Base-by-base conservation (phyloP, 495 filamentous ascomycete species). In the Aspergillus cristatus region DNA sequence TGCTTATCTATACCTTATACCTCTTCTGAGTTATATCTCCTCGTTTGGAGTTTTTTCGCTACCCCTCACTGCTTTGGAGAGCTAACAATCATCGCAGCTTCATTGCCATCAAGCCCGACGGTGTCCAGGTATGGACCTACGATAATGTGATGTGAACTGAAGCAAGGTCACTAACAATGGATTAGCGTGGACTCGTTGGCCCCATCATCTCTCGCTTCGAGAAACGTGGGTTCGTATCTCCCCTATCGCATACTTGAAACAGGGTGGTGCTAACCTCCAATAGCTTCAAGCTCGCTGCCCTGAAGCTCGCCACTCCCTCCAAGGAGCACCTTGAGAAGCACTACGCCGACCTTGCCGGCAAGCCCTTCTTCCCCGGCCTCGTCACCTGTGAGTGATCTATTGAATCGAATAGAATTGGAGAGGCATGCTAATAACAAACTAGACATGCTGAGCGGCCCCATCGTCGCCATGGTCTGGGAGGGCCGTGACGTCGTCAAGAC, bases 91-190 rank as follows among this genome's bases (percentile, higher is more conserved):
- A 54, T 41, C 46, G 44, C 54, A 96, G 88, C 68, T 96, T 96
- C 82, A 94, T 96, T 76, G 89, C 89, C 57, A 82, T 96, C 79
- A 96, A 96, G 85, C 89, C 89, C 57, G 89, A 96, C 71, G 91
- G 91, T 67, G 91, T 98, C 74, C 91, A 96, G 79, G 88, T 94
- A 81, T 50, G 74, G 17, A 12, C 34, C 18, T 32, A 29, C 29
- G 20, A 15, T 28, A 15, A 13, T 34, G 14, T 1, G 34, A n/a
- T 11, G 29, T 38, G 18, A 41, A 47, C 49, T 50, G 43, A 38
- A 30, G 26, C 13, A 17, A 14, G 36, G 40, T 35, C 29, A 49
- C 57, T 58, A 32, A 63, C 46, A 15, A 14, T 33, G 28, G 30
- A 57, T 28, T 55, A 94, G 90, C 90, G 91, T 74, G 91, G 91